Base-by-base conservation (phyloP, 2,329 filamentous ascomycete genomes). In the Emergomyces pasteurianus region DNA sequence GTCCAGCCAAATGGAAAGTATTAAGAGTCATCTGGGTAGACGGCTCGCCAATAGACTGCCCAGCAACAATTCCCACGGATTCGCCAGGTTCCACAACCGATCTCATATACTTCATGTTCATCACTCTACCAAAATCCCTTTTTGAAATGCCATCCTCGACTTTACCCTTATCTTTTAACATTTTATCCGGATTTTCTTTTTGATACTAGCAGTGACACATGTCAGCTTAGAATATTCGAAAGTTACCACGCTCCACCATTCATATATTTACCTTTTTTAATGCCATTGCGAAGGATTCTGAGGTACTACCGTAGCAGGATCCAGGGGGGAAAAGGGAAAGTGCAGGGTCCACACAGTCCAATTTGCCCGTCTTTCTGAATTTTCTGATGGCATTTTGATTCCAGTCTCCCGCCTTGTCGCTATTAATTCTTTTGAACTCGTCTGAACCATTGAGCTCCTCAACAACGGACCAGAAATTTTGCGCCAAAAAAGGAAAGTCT, bases 1-100 rank as follows among this genome's bases (percentile, higher is more conserved):
- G 92, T 71, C 94, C 94, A 74, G 94, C 94, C 83, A 99, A 89
- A 83, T 99, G 94, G 84, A 99, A 99, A 34, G 95, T 99, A 77
- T 99, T 99, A 60, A 99, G 79, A 8, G 95, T 99, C 95, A 99
- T 99, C 74, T 99, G 94, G 12, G 94, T 99, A 2, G 92, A 96
- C 9, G 95, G 94, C 72, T 99, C 95, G 71, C 94, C 94, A 49
- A 99, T 86, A 38, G 92, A 97, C 75, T 99, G 94, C 10, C 92
- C 92, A 58, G 95, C 95, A 62, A 99, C 90, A 64, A 99, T 95
- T 66, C 94, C 94, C 31, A 99, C 92, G 31, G 94, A 92, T 77
- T 99, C 95, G 53, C 94, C 94, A 34, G 94, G 90, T 68, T 99
- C 92, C 28, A 96, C 88, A 9, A 96, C 82, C 1, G 92, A 96